phyloP scores from a whole-genome alignment of 345 rosid genomes.

The Bruguiera sexangula region DNA sequence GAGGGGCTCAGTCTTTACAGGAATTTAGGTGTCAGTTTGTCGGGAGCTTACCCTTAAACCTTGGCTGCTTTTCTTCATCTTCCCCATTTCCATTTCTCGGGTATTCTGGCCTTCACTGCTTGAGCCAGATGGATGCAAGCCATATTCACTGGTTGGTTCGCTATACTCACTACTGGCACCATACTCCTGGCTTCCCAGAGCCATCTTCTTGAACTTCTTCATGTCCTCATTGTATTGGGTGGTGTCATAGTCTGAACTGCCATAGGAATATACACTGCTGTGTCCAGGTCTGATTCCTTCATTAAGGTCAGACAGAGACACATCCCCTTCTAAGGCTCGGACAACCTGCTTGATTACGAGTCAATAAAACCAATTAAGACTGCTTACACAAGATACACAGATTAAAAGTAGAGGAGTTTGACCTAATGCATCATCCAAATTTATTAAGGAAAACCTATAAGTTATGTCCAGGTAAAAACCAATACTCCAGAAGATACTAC shows the following conservation, averaged over 20 bases:
- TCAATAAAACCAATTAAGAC: constrained; percentile 1
- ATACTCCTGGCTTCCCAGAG: constrained; percentile 61
- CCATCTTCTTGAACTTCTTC: constrained; percentile 67
- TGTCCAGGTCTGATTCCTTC: constrained; percentile 67
- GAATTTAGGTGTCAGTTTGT: constrained; percentile 1
- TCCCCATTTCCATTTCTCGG: constrained; percentile 68
- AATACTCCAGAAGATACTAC: no score
- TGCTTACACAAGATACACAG: background rate
- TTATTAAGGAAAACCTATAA: no score
- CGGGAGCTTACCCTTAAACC: constrained; percentile 47
- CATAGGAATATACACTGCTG: constrained; percentile 43
- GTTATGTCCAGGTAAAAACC: no score
- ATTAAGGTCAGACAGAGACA: constrained; percentile 60
- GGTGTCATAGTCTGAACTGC: constrained; percentile 74
- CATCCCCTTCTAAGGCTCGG: constrained; percentile 76
- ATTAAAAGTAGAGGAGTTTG: background rate
- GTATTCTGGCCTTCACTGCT: constrained; percentile 68
- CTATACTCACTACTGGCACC: constrained; percentile 70
- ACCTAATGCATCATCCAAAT: background rate
- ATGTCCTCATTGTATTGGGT: constrained; percentile 73
- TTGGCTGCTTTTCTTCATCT: constrained; percentile 43
- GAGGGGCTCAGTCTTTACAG: constrained; percentile 9
- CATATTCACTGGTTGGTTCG: constrained; percentile 66
- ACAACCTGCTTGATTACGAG: constrained; percentile 53
- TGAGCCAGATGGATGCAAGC: constrained; percentile 67